Conservation (phyloP, 495 filamentous ascomycete genomes). For the Trichoderma orchidacearum region DNA sequence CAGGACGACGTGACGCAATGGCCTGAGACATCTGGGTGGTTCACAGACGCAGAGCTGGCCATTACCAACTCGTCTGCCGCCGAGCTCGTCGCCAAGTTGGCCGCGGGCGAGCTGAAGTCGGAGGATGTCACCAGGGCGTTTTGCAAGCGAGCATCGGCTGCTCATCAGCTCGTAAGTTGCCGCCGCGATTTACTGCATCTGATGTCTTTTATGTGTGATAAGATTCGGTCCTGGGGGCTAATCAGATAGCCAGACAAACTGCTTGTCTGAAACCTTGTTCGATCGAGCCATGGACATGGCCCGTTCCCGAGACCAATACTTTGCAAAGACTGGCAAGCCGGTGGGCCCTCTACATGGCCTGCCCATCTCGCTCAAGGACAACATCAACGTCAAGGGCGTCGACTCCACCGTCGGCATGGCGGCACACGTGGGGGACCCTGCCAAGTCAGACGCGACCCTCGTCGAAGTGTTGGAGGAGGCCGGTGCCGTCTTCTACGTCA, state of each 20-base stretch:
- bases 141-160: constrained; percentile 19
- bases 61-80: constrained; percentile 15
- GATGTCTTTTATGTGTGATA: neutral
- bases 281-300: constrained; percentile 44
- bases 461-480: constrained; percentile 53
- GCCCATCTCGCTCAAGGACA: constrained; percentile 52
- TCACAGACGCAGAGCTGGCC: constrained; percentile 16
- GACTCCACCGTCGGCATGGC: constrained; percentile 28
- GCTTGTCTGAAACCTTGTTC: constrained; percentile 55
- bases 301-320: constrained; percentile 38
- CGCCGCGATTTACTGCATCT: neutral
- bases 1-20: constrained; percentile 26
- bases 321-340: constrained; percentile 28
- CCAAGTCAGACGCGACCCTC: constrained; percentile 12
- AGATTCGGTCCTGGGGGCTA: neutral
- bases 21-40: constrained; percentile 23
- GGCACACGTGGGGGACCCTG: constrained; percentile 15
- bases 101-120: constrained; percentile 14
- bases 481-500: constrained; percentile 78
- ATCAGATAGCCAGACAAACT: constrained; percentile 25
- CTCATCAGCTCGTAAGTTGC: constrained; percentile 17
- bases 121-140: constrained; percentile 19
- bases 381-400: constrained; percentile 45
- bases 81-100: constrained; percentile 16
- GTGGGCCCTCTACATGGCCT: constrained; percentile 56